Conservation (phyloP, 208 protist genomes). For the Trypanosoma mega region DNA sequence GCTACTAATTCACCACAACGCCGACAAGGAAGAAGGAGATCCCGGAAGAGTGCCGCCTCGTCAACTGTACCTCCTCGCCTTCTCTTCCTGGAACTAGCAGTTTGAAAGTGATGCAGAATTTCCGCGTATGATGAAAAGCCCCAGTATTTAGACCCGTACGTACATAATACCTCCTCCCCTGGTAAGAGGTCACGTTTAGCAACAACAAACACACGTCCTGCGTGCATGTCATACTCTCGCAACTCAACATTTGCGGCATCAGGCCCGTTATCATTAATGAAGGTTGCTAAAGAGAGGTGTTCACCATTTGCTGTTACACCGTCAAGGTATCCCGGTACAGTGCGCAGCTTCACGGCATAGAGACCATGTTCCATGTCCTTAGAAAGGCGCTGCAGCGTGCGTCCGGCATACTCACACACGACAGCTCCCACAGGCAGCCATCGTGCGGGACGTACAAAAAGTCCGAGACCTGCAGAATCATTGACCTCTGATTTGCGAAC, state of each 20-base stretch:
- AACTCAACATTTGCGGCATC: slow-evolving; percentile 64
- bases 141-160: slow-evolving; percentile 89
- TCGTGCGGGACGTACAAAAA: slow-evolving; percentile 73
- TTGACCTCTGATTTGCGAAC: slow-evolving; percentile 62
- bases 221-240: slow-evolving; percentile 74
- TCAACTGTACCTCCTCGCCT: neutral
- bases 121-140: slow-evolving; percentile 76
- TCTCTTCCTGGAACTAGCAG: neutral
- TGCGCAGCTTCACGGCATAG: slow-evolving; percentile 77
- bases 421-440: slow-evolving; percentile 71
- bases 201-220: slow-evolving; percentile 82
- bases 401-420: slow-evolving; percentile 80
- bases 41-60: slow-evolving; percentile 9
- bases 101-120: slow-evolving; percentile 23
- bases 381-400: slow-evolving; percentile 30
- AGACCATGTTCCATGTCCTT: slow-evolving; percentile 29
- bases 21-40: slow-evolving; percentile 43
- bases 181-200: slow-evolving; percentile 68
- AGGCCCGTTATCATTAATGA: slow-evolving; percentile 88
- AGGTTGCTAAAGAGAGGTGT: slow-evolving; percentile 81
- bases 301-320: slow-evolving; percentile 52
- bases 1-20: slow-evolving; percentile 55
- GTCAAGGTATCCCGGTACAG: slow-evolving; percentile 66
- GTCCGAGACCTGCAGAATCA: slow-evolving; percentile 52
- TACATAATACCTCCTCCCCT: slow-evolving; percentile 77